Conservation (phyloP, 306 rosid genomes). For the Casuarina equisetifolia region DNA sequence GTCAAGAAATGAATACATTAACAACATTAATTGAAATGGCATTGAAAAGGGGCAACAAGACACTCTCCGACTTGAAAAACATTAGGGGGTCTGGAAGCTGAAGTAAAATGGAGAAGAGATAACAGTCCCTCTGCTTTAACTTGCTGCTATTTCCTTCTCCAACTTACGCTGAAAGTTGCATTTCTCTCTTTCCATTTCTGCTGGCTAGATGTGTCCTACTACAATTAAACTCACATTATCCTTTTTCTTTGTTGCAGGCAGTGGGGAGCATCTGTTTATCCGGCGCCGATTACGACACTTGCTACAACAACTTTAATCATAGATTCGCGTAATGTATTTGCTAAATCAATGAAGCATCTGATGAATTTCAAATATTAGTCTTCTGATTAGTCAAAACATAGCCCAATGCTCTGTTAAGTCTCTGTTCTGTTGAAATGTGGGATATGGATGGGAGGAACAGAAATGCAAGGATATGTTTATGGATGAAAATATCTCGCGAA, state of each 20-base stretch:
- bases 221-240: not conserved
- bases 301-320: not conserved
- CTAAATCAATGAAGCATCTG: not conserved
- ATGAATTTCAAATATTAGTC: not conserved
- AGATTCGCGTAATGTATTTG: not conserved
- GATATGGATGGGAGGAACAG: not conserved
- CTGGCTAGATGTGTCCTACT: not conserved
- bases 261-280: not conserved
- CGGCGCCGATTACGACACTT: not conserved
- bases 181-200: not conserved
- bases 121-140: not conserved
- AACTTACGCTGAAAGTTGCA: not conserved
- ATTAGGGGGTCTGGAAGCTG: not conserved
- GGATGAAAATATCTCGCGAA: not conserved
- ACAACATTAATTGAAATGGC: no score
- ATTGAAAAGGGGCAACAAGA: not conserved
- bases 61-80: not conserved
- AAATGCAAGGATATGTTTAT: not conserved
- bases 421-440: not conserved
- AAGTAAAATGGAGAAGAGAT: not conserved
- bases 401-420: not conserved
- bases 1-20: no score
- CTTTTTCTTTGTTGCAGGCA: not conserved
- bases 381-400: conserved; percentile 10
- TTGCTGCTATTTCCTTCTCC: not conserved